Evolutionary conservation across 129 eudicot genomes (phyloP).

Genomic region (Deinandra increscens): DNA sequence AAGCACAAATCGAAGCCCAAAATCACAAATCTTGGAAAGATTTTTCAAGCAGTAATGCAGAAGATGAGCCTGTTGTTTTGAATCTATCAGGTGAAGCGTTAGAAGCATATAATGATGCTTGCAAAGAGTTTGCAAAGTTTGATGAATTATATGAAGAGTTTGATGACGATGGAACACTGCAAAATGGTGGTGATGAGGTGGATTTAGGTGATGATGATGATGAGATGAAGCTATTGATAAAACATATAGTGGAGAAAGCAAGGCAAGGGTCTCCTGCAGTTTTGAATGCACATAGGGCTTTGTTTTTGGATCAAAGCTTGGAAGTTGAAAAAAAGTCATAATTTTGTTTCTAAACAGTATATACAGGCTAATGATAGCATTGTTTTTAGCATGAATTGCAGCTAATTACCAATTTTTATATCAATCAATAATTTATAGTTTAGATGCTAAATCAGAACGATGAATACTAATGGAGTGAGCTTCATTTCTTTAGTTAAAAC

Average conservation of each 20-base stretch:
- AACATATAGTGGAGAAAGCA: conserved; percentile 81
- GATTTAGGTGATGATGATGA: conserved; percentile 24
- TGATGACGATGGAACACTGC: conserved; percentile 15
- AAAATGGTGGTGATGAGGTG: not conserved
- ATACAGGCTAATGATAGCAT: conserved; percentile 9
- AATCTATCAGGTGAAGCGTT: conserved; percentile 73
- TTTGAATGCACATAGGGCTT: conserved; percentile 62
- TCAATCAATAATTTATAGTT: too few relatives aligned
- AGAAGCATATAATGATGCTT: conserved; percentile 73
- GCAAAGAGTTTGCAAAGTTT: conserved; percentile 49
- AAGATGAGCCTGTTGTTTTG: conserved; percentile 54
- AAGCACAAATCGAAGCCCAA: conserved; percentile 46
- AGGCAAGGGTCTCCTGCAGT: conserved; percentile 79
- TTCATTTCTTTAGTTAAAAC: too few relatives aligned
- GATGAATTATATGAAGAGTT: conserved; percentile 46
- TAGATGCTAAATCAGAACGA: too few relatives aligned
- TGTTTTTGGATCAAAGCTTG: conserved; percentile 40
- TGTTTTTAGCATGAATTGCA: not conserved
- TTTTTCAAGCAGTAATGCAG: conserved; percentile 35
- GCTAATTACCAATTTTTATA: too few relatives aligned
- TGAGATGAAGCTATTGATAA: conserved; percentile 62
- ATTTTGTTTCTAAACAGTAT: conserved; percentile 19
- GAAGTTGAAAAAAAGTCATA: not conserved
- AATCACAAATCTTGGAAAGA: conserved; percentile 36
- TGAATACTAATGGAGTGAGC: too few relatives aligned